These are phyloP conservation scores for Yarrowia sp. DNA, from an alignment of 805 yeast genomes.

Conservation along the genomic window DNA sequence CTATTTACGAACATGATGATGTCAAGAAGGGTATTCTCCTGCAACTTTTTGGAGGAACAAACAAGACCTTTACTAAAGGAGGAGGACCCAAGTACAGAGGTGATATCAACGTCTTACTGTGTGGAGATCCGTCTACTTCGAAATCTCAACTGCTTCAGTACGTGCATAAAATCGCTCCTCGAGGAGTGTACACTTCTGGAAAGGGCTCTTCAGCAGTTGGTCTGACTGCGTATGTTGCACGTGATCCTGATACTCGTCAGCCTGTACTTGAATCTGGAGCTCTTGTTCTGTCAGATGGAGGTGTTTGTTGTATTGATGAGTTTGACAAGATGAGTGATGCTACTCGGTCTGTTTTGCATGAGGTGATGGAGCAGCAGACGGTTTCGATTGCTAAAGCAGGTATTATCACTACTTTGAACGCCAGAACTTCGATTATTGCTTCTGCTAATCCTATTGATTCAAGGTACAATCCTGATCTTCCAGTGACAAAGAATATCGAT, in stretches of 20 bases:
- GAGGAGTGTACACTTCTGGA: slow-evolving; percentile 98
- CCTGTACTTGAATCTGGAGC: slow-evolving; percentile 96
- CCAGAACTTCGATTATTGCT: slow-evolving; percentile 92
- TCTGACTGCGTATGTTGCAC: slow-evolving; percentile 91
- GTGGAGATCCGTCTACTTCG: slow-evolving; percentile 98
- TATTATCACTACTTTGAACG: slow-evolving; percentile 92
- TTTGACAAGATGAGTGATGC: slow-evolving; percentile 96
- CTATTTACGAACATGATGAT: slow-evolving; percentile 93
- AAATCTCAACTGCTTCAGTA: slow-evolving; percentile 92
- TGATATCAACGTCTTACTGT: slow-evolving; percentile 82
- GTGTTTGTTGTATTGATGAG: slow-evolving; percentile 98
- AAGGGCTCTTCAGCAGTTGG: slow-evolving; percentile 99
- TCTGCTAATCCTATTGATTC: slow-evolving; percentile 97
- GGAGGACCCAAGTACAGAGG: slow-evolving; percentile 86
- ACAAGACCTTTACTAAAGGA: slow-evolving; percentile 82
- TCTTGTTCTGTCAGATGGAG: slow-evolving; percentile 92
- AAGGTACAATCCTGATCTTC: slow-evolving; percentile 88
- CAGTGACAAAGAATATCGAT: slow-evolving; percentile 93
- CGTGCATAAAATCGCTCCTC: slow-evolving; percentile 95
- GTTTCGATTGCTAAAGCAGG: slow-evolving; percentile 98
- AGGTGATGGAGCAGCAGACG: slow-evolving; percentile 99
- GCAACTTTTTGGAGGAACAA: slow-evolving; percentile 94
- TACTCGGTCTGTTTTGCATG: slow-evolving; percentile 92
- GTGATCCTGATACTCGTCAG: slow-evolving; percentile 92
- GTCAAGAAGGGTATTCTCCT: slow-evolving; percentile 92